Evolutionary conservation across 371 early-diverging fungal genomes (phyloP), one percentile per base, ranked within the genome.

Genomic region (Rhizomucor pusillus): DNA sequence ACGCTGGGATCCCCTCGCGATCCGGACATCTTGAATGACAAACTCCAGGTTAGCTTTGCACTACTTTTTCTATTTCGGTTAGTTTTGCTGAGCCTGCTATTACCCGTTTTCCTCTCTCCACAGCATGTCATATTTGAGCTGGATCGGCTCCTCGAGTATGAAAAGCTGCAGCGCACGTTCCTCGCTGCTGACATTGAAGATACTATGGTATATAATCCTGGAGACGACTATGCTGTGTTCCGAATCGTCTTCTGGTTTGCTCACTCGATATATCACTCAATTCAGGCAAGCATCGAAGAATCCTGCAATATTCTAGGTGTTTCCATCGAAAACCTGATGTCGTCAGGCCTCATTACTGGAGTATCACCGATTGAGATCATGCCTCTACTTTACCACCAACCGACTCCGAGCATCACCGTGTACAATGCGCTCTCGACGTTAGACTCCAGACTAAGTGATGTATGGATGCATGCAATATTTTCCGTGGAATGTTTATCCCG

Each of bases 121-220:
- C 33, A 64, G 64, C 52, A 59, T 48, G 64, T 64, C 3, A 44
- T 59, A 22, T 52, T 54, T 37, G 64, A 64, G 41, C 19, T 64
- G 47, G 64, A 64, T 45, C 59, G 54, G 43, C 44, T 59, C 4
- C 35, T 64, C 20, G 56, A 50, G 25, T 45, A 64, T 20, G 64
- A 64, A 36, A 43, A 55, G 22, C 44, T 54, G 14, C 52, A 52
- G 33, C 45, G 52, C 39, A 43, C 37, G 11, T 18, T 64, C 23
- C 44, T 64, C 18, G 22, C 46, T 13, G 64, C 59, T 10, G 64
- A 64, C 43, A 64, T 64, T 24, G 64, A 64, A 24, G 64, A 64
- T 53, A 49, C 47, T 12, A 35, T 64, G 59, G 64, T 64, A 59
- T 45, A 34, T 41, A 48, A 7, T 29, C 29, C 7, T 29, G 29